Percentiles rank a stretch among this genome's conserved stretches.
phyloP scores from a whole-genome alignment of 768 basidiomycete genomes.

The Rhizopogon vinicolor region DNA sequence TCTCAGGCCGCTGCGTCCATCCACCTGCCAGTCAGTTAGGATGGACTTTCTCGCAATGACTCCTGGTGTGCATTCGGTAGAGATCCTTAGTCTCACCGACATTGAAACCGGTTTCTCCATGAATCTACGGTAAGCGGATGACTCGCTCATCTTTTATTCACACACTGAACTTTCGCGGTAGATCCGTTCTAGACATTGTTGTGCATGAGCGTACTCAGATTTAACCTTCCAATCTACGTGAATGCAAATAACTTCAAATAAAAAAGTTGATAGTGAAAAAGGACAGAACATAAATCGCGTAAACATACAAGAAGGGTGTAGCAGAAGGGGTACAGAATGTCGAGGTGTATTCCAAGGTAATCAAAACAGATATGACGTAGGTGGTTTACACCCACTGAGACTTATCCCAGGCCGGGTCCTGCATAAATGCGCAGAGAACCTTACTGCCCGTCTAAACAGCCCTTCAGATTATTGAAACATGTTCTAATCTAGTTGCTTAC shows the following conservation, averaged over 20 bases:
- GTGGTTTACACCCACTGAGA: conserved; percentile 61
- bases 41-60: conserved; percentile 82
- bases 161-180: conserved; percentile 20
- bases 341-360: not conserved
- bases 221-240: not conserved
- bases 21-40: conserved; percentile 79
- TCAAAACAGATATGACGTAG: not conserved
- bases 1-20: conserved; percentile 68
- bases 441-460: conserved; percentile 82
- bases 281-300: not conserved
- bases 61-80: conserved; percentile 76
- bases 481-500: conserved; percentile 35
- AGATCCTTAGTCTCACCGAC: conserved; percentile 69
- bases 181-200: conserved; percentile 73
- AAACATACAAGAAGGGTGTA: not conserved
- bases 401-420: conserved; percentile 92
- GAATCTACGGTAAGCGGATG: conserved; percentile 64
- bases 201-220: conserved; percentile 50
- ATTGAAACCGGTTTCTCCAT: conserved; percentile 67
- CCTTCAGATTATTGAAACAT: conserved; percentile 3
- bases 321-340: not conserved
- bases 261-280: not conserved
- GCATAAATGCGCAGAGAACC: conserved; percentile 91
- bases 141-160: not conserved
- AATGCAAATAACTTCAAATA: not conserved